Evolutionary conservation across 257 asterid genomes (phyloP), one percentile per base, ranked within the genome.

Genomic region (Plantago major): DNA sequence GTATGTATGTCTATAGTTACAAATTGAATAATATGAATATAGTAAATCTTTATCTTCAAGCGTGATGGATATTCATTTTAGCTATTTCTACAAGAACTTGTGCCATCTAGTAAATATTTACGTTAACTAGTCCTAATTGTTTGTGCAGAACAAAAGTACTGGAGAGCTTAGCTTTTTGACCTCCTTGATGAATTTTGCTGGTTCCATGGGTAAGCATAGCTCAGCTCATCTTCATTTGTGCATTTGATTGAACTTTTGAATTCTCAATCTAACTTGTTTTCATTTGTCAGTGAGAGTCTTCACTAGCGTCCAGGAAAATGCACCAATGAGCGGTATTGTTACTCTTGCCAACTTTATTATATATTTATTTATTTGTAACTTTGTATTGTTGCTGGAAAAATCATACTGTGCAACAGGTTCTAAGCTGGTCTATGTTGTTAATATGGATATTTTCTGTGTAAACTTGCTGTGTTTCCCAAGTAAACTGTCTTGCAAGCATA

Each of bases 151-250:
- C 72, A 85, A 82, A 71, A 82, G 99, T 67, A 92, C 99, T 0
- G 99, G 99, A 65, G 95, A 92, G 79, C 95, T 92, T 62, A 92
- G 99, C 84, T 84, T 87, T 62, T 70, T 92, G 70, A 92, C 99
- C 38, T 86, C 87, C 33, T 77, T 89, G 9, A 92, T 92, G 97
- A 92, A 92, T 76, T 89, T 78, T 26, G 89, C 56, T 12, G 97
- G 99, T 66, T 92, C 97, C 19, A 74, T 74, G 82, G 99, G 99
- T 92, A 81, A 76, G 89, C 76, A 18, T 69, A 58, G 56, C 54
- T 13, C 52, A 16, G 11, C 37, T 16, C 8, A 33, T 67, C 52
- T 48, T 33, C 9, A 47, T 15, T 52, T 42, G 37, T 7, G 14
- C 18, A 46, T 60, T 52, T 40, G 58, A 50, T 48, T 33, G 18